A percentile compares a stretch with the other conserved stretches of the same genome.
Evolutionary conservation across 2,329 filamentous ascomycete species (phyloP).

Genomic region (Ophiognomonia clavigignenti-juglandacearum): DNA sequence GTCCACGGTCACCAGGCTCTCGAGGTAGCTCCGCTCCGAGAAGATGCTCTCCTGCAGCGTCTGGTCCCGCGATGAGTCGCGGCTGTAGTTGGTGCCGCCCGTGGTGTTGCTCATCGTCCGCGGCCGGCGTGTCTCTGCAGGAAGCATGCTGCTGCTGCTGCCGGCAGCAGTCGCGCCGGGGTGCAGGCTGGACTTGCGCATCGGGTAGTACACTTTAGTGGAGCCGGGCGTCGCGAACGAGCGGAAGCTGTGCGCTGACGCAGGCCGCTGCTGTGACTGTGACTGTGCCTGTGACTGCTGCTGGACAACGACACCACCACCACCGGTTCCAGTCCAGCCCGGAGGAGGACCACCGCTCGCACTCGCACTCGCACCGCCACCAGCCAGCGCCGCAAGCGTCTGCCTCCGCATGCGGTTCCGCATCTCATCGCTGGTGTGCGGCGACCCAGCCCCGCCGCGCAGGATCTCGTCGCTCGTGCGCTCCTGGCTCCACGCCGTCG

Average conservation of each 20-base stretch:
- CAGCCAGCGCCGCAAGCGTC: constrained; percentile 8
- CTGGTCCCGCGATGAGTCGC: constrained; percentile 13
- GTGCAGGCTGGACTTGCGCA: constrained; percentile 9
- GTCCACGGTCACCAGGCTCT: constrained; percentile 8
- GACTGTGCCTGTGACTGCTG: too few species aligned
- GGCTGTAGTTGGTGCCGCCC: neutral
- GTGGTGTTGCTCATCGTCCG: neutral
- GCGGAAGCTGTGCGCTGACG: constrained; percentile 11
- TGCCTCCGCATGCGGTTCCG: constrained; percentile 1
- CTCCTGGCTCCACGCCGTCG: too few species aligned
- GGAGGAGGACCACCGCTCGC: too few species aligned
- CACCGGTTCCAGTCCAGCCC: too few species aligned
- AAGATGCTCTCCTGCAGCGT: constrained; percentile 14
- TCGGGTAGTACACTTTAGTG: constrained; percentile 1
- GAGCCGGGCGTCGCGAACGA: constrained; percentile 8
- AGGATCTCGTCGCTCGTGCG: constrained; percentile 25
- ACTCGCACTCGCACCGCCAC: neutral
- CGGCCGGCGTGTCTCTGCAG: neutral
- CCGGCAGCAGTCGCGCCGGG: neutral
- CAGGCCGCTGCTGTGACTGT: neutral
- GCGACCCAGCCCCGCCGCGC: constrained; percentile 17
- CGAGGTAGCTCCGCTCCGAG: constrained; percentile 9
- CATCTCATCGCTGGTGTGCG: constrained; percentile 25
- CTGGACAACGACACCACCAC: too few species aligned
- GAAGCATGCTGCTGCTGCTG: neutral